Conservation (phyloP, 768 basidiomycete species). For the Lentinula aciculospora region DNA sequence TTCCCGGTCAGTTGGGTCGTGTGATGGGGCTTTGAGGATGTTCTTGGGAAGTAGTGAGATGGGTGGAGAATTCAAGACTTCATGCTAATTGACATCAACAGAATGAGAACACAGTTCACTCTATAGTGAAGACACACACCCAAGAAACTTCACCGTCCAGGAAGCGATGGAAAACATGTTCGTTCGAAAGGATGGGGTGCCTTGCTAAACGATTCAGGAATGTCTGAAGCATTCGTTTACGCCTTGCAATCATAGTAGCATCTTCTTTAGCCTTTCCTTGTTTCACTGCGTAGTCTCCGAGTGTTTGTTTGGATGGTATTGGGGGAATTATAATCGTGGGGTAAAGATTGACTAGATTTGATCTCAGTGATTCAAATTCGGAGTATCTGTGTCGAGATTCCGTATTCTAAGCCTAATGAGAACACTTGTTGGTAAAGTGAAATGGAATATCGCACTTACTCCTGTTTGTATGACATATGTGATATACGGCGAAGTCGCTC, state of each 20-base stretch:
- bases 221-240: slow-evolving; percentile 93
- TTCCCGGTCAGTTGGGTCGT: slow-evolving; percentile 83
- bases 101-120: neutral
- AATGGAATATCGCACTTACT: slow-evolving; percentile 36
- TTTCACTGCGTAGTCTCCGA: slow-evolving; percentile 96
- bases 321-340: slow-evolving; percentile 97
- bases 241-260: slow-evolving; percentile 79
- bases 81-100: slow-evolving; percentile 46
- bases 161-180: slow-evolving; percentile 95
- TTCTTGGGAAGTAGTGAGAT: slow-evolving; percentile 92
- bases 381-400: slow-evolving; percentile 91
- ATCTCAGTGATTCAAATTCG: slow-evolving; percentile 91
- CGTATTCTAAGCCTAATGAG: slow-evolving; percentile 47
- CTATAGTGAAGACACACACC: slow-evolving; percentile 41
- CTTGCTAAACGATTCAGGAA: slow-evolving; percentile 87
- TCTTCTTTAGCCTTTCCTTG: slow-evolving; percentile 97
- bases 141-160: slow-evolving; percentile 95
- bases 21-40: slow-evolving; percentile 89
- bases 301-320: slow-evolving; percentile 93
- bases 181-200: slow-evolving; percentile 94
- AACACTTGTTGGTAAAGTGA: slow-evolving; percentile 6
- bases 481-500: slow-evolving; percentile 88
- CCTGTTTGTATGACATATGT: slow-evolving; percentile 89
- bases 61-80: slow-evolving; percentile 91
- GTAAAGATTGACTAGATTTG: slow-evolving; percentile 79